These are phyloP conservation scores for Wickerhamomyces mucosus DNA, from an alignment of 805 yeast species.

Conservation along the genomic window DNA sequence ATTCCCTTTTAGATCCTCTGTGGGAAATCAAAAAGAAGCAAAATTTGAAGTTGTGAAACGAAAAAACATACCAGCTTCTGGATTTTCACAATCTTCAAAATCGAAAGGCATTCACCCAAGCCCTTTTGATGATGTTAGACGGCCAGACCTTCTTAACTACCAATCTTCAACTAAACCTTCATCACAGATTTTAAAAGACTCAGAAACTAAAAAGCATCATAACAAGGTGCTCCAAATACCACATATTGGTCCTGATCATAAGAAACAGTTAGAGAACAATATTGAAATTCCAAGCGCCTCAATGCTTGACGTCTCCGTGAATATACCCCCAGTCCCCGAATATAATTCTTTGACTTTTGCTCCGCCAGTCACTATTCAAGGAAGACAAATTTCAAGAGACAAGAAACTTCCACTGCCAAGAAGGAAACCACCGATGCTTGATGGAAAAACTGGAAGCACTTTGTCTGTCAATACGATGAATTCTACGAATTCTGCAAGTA, in stretches of 20 bases:
- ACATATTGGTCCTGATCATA: neutral
- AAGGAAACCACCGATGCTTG: slow-evolving; percentile 18
- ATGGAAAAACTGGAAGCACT: too few relatives aligned
- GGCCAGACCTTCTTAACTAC: too few relatives aligned
- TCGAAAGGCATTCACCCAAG: slow-evolving; percentile 3
- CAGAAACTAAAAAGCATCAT: too few relatives aligned
- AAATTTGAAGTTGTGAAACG: slow-evolving; percentile 20
- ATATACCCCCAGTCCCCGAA: slow-evolving; percentile 20
- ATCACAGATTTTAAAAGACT: too few relatives aligned
- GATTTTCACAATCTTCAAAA: neutral
- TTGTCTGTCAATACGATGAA: neutral
- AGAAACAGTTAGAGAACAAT: neutral
- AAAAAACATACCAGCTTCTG: slow-evolving; percentile 15
- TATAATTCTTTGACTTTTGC: slow-evolving; percentile 15
- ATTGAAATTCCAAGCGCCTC: slow-evolving; percentile 7
- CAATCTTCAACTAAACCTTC: too few relatives aligned
- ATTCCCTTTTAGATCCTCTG: slow-evolving; percentile 13
- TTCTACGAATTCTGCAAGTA: neutral
- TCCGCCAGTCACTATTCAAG: slow-evolving; percentile 21
- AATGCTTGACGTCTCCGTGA: slow-evolving; percentile 6
- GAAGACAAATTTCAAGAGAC: slow-evolving; percentile 15
- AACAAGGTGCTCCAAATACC: neutral
- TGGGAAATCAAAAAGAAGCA: slow-evolving; percentile 11
- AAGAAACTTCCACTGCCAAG: slow-evolving; percentile 12
- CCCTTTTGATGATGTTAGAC: slow-evolving; percentile 4